Percentiles rank a stretch among this genome's conserved stretches.
Conservation (phyloP, 441 rosid genomes). For the Euphorbia schlechtendalii region DNA sequence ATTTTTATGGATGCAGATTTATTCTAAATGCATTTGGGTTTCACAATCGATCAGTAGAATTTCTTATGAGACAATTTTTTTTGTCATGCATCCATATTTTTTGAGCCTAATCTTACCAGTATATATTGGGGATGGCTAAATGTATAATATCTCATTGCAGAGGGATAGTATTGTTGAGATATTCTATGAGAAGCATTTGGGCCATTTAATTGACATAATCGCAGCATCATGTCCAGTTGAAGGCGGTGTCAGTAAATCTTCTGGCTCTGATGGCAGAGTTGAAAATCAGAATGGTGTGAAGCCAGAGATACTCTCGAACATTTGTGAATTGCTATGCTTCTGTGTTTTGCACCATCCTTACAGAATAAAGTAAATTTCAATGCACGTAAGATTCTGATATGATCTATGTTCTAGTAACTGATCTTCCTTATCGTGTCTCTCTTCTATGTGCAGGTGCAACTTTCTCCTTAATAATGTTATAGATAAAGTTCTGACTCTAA, state of each 20-base stretch:
- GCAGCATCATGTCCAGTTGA: slow-evolving; percentile 60
- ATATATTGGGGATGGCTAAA: slow-evolving; percentile 7
- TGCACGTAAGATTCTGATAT: slow-evolving; percentile 15
- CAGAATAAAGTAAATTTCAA: slow-evolving; percentile 68
- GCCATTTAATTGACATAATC: slow-evolving; percentile 81
- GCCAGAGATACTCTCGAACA: slow-evolving; percentile 87
- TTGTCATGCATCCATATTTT: neutral
- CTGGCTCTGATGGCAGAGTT: slow-evolving; percentile 36
- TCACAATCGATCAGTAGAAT: neutral
- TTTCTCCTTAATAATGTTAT: slow-evolving; percentile 78
- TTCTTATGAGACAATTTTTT: neutral
- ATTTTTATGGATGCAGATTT: neutral
- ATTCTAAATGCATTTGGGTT: neutral
- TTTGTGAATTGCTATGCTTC: slow-evolving; percentile 95
- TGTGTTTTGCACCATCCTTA: slow-evolving; percentile 94
- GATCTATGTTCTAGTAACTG: slow-evolving; percentile 1
- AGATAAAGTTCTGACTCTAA: slow-evolving; percentile 83
- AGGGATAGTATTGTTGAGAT: slow-evolving; percentile 82
- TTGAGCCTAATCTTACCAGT: neutral
- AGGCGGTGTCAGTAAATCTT: slow-evolving; percentile 34
- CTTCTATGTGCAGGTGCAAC: slow-evolving; percentile 65
- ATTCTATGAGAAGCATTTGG: slow-evolving; percentile 95
- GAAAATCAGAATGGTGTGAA: slow-evolving; percentile 43
- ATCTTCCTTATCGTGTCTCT: slow-evolving; percentile 10
- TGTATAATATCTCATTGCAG: slow-evolving; percentile 39